A percentile compares a stretch with the other conserved stretches of the same genome.
Evolutionary conservation across 495 filamentous ascomycete species (phyloP).

Genomic region (Daldinia caldariorum): DNA sequence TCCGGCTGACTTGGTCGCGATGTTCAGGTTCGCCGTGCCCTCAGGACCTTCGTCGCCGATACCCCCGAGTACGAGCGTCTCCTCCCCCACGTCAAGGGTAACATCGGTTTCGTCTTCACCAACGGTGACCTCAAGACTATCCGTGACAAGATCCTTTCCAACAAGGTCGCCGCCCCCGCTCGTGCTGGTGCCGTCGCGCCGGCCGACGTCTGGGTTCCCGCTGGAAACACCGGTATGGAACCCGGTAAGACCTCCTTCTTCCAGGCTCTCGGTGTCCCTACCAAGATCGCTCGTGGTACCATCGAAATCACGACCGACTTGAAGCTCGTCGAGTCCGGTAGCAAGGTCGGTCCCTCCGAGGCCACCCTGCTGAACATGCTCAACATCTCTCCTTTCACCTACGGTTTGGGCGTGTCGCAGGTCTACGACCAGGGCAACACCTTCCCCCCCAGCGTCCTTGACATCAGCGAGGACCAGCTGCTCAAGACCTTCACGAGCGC

Average conservation of each 20-base stretch:
- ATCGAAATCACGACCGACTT: conserved; percentile 99
- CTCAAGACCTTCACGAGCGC: conserved; percentile 83
- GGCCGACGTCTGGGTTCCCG: conserved; percentile 87
- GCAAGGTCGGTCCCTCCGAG: conserved; percentile 98
- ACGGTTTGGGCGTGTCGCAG: conserved; percentile 95
- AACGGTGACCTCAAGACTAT: conserved; percentile 90
- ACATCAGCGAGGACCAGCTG: conserved; percentile 93
- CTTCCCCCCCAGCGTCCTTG: conserved; percentile 84
- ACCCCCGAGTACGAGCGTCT: conserved; percentile 97
- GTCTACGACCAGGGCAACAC: conserved; percentile 96
- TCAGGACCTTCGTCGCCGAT: conserved; percentile 93
- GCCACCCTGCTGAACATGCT: conserved; percentile 98
- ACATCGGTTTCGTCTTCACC: conserved; percentile 99
- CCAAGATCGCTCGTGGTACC: conserved; percentile 99
- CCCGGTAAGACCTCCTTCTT: conserved; percentile 99
- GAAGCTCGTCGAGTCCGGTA: conserved; percentile 93
- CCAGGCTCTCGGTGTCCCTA: conserved; percentile 99
- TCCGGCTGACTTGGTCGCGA: background rate
- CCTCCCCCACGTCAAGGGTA: conserved; percentile 93
- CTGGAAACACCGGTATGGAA: conserved; percentile 99
- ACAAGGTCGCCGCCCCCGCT: conserved; percentile 96
- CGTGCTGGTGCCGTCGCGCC: conserved; percentile 97
- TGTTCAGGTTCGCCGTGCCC: conserved; percentile 86
- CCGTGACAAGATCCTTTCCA: conserved; percentile 92
- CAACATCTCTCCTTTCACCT: conserved; percentile 99